phyloP scores from a whole-genome alignment of 2,329 filamentous ascomycete species.

The Talaromyces sp. region DNA sequence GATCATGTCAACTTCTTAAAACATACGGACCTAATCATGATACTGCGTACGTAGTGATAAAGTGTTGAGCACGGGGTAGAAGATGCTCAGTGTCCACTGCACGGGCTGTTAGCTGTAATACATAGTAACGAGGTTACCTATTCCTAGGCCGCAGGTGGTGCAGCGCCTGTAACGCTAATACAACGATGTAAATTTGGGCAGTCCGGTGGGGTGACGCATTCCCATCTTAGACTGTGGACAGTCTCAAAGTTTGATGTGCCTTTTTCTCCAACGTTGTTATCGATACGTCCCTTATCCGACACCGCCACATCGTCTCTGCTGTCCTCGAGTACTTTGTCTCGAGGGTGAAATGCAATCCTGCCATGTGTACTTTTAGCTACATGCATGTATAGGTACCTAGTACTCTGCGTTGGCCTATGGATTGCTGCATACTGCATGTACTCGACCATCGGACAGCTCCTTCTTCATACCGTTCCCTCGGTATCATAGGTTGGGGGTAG shows the following conservation, averaged over 20 bases:
- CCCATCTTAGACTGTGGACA: conserved; percentile 2
- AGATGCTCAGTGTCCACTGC: background rate
- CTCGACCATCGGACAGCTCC: background rate
- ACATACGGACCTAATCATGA: background rate
- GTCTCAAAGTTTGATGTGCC: background rate
- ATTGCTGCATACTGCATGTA: background rate
- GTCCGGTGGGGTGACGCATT: conserved; percentile 11
- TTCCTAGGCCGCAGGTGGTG: background rate
- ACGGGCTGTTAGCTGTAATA: conserved; percentile 1
- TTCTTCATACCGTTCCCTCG: background rate
- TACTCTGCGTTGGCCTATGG: conserved; percentile 1
- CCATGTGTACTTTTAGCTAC: conserved; percentile 7
- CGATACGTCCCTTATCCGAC: background rate
- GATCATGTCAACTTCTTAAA: too few species aligned
- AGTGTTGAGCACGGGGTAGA: conserved; percentile 2
- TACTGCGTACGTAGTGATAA: background rate
- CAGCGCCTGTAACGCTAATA: background rate
- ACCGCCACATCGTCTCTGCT: conserved; percentile 4
- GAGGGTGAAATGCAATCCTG: background rate
- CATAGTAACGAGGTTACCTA: background rate
- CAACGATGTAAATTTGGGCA: conserved; percentile 3
- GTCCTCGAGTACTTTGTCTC: background rate
- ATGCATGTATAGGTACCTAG: conserved; percentile 13
- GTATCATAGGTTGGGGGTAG: conserved; percentile 10
- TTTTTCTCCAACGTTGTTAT: background rate